Evolutionary conservation across 129 eudicot species (phyloP), one percentile per base, ranked within the genome.

Genomic region (Rutidosis leptorrhynchoides): DNA sequence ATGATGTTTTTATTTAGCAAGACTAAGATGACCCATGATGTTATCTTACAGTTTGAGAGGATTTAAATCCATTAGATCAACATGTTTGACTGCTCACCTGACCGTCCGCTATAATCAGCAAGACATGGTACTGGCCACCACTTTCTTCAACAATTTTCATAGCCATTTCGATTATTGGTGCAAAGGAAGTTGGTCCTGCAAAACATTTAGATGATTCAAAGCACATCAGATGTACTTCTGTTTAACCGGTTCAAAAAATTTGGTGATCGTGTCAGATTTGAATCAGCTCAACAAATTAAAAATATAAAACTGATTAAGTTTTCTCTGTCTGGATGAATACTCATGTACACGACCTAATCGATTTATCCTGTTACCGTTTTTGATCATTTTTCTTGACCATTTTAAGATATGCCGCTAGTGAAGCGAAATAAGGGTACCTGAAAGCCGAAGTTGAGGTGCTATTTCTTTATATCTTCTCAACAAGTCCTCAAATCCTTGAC

Each of bases 131-230:
- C 46, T 80, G 96, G 37, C 96, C 96, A 25, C 80, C 76, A 43
- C 89, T 88, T 78, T 71, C 83, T 65, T 88, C 92, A 71, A 88
- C 96, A 37, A 88, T 88, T 21, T 65, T 65, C 70, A 42, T 85
- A 9, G 89, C 96, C 78, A 74, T 83, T 70, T 88, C 92, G 57
- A 88, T 85, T 58, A 85, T 83, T 20, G 96, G 92, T 22, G 85
- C 96, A 76, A 88, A 88, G 37, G 96, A 88, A 16, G 96, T 88
- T 0, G 96, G 96, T 52, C 93, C 96, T 87, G 62, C 9, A 58
- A 67, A 54, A 7, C 0, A 1, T 12, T 2, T 19, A 12, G 14
- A 33, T 12, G 5, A 5, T 11, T 23, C 15, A 54, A 53, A 5
- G 9, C 12, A 49, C 25, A 23, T 54, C 45, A 37, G 2, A 2